These are phyloP conservation scores for Nectriaceae sp. DNA, from an alignment of 2,329 filamentous ascomycete genomes.

Conservation along the genomic window DNA sequence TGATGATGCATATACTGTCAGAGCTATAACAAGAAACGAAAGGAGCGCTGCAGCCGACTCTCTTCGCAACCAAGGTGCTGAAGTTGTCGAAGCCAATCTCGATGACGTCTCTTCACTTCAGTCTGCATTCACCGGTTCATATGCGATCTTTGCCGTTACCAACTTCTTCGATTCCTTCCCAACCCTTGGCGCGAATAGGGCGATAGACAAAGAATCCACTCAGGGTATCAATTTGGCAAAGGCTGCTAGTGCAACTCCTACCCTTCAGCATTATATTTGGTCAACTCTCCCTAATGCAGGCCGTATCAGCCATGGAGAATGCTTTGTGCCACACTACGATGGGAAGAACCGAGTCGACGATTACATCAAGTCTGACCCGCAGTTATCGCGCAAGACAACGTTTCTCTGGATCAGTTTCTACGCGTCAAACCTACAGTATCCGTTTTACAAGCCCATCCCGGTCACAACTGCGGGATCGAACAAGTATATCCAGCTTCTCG, in stretches of 20 bases:
- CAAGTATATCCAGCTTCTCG: slow-evolving; percentile 33
- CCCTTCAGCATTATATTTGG: slow-evolving; percentile 48
- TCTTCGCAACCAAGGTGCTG: slow-evolving; percentile 34
- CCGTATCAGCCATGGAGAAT: slow-evolving; percentile 33
- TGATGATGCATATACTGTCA: slow-evolving; percentile 38
- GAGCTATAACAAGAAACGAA: slow-evolving; percentile 40
- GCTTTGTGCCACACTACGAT: slow-evolving; percentile 43
- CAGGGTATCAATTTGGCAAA: slow-evolving; percentile 45
- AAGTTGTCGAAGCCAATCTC: slow-evolving; percentile 35
- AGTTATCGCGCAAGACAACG: slow-evolving; percentile 39
- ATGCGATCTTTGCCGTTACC: slow-evolving; percentile 35
- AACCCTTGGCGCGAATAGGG: slow-evolving; percentile 27
- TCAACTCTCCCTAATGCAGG: slow-evolving; percentile 42
- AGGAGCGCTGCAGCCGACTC: slow-evolving; percentile 31
- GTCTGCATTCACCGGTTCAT: slow-evolving; percentile 33
- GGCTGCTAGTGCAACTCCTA: slow-evolving; percentile 37
- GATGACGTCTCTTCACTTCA: slow-evolving; percentile 32
- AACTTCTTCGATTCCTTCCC: slow-evolving; percentile 39
- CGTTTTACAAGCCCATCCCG: slow-evolving; percentile 10
- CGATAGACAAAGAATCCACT: slow-evolving; percentile 38
- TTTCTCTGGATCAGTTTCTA: slow-evolving; percentile 41
- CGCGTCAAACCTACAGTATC: slow-evolving; percentile 32
- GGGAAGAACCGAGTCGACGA: slow-evolving; percentile 43
- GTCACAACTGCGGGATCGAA: slow-evolving; percentile 12
- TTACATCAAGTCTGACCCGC: slow-evolving; percentile 38